phyloP scores from a whole-genome alignment of 805 yeast species.

The Saccharomycopsis sp. region DNA sequence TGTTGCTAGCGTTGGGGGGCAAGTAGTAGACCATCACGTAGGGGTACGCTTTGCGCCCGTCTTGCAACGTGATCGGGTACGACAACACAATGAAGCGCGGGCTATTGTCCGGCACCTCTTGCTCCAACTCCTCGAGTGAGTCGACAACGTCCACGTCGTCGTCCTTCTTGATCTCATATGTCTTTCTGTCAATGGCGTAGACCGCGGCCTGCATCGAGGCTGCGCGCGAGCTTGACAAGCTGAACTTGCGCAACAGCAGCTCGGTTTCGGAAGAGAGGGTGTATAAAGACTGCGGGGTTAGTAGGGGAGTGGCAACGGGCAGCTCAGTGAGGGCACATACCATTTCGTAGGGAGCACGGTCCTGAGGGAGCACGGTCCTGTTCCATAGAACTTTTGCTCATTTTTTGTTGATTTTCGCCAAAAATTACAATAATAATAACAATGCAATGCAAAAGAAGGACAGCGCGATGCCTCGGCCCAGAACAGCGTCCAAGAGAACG shows the following conservation, averaged over 20 bases:
- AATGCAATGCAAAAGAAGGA: too few species aligned
- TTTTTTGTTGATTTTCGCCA: too few species aligned
- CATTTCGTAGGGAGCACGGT: too few species aligned
- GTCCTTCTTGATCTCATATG: conserved; percentile 44
- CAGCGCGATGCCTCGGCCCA: too few species aligned
- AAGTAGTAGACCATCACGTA: conserved; percentile 78
- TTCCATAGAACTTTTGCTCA: too few species aligned
- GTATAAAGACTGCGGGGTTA: conserved; percentile 51
- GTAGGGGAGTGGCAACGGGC: too few species aligned
- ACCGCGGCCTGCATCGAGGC: conserved; percentile 52
- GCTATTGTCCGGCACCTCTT: conserved; percentile 71
- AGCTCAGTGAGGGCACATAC: too few species aligned
- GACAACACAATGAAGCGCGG: conserved; percentile 73
- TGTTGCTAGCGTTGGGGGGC: conserved; percentile 80
- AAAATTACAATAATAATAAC: too few species aligned
- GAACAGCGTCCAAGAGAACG: too few species aligned
- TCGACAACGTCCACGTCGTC: conserved; percentile 38
- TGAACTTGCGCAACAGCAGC: conserved; percentile 55
- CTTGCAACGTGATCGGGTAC: conserved; percentile 59
- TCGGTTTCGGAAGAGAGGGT: conserved; percentile 54
- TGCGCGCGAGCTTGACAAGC: conserved; percentile 62
- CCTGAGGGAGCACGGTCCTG: too few species aligned
- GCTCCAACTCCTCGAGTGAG: conserved; percentile 53
- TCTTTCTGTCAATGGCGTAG: conserved; percentile 42
- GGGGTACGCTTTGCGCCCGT: conserved; percentile 69